Evolutionary conservation across 176 grass and related monocot genomes (phyloP).

Genomic region (Aegilops tauschii): DNA sequence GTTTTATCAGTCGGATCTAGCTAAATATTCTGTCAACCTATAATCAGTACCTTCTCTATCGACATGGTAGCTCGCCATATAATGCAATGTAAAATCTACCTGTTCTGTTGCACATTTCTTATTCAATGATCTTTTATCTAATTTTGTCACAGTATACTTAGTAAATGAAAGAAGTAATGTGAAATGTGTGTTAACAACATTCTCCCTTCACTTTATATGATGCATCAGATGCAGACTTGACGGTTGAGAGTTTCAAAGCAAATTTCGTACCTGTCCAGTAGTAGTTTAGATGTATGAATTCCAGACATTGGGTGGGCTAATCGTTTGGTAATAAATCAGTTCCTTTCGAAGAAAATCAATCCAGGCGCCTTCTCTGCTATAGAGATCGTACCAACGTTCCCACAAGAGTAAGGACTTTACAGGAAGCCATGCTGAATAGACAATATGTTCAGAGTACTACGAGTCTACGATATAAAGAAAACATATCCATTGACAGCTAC

Average conservation of each 20-base stretch:
- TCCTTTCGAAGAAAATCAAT: constrained; percentile 10
- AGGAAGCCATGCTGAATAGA: neutral
- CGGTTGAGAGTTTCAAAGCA: neutral
- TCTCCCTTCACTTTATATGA: constrained; percentile 1
- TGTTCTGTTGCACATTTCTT: constrained; percentile 10
- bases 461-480: neutral
- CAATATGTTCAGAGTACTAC: neutral
- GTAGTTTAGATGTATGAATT: constrained; percentile 12
- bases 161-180: neutral
- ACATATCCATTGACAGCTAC: neutral
- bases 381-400: neutral
- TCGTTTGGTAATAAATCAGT: neutral
- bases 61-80: constrained; percentile 26
- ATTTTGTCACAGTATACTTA: neutral
- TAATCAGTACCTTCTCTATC: constrained; percentile 31
- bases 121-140: neutral
- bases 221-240: neutral
- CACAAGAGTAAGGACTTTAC: neutral
- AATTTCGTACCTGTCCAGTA: neutral
- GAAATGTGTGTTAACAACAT: constrained; percentile 6
- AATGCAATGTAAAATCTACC: constrained; percentile 36
- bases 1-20: constrained; percentile 34
- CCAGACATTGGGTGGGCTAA: neutral
- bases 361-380: neutral
- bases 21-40: constrained; percentile 39